Base-by-base conservation (phyloP, 495 filamentous ascomycete species). In the Penicillium pulvis region DNA sequence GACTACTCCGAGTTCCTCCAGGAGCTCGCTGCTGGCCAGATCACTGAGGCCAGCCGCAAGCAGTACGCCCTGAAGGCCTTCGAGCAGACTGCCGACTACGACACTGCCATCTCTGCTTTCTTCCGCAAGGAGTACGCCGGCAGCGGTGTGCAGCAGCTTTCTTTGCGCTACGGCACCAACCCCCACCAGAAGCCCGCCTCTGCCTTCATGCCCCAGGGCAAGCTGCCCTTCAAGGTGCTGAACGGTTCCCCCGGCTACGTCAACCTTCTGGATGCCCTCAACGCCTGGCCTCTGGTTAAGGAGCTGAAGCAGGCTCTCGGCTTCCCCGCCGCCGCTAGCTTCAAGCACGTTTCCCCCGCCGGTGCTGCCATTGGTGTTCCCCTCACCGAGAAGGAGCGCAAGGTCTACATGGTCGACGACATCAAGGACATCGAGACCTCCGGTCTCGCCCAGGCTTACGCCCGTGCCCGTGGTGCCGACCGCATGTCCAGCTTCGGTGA, bases 331-430 rank as follows among this genome's bases (percentile, higher is more conserved):
- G 95, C 94, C 19, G 93, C 94, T 50, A 95, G 90, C 73, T 98
- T 98, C 87, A 98, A 98, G 83, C 95, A 98, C 71, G 94, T 98
- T 41, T 98, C 95, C 5, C 94, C 94, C 8, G 94, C 94, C 41
- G 94, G 94, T 62, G 94, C 94, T 48, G 94, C 94, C 54, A 92
- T 98, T 67, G 94, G 93, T 59, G 82, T 92, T 23, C 90, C 90
- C 36, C 81, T 98, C 63, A 91, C 75, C 57, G 85, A 91, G 51
- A 87, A 89, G 52, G 94, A 98, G 81, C 85, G 89, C 77, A 93
- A 95, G 79, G 93, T 97, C 28, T 98, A 94, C 79, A 96, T 98
- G 85, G 95, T 98, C 30, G 91, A 96, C 59, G 95, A 97, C 71
- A 93, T 98, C 67, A 85, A 87, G 53, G 91, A 87, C 52, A 83